phyloP scores from a whole-genome alignment of 495 filamentous ascomycete genomes.

The Thermothielavioides terrestris region DNA sequence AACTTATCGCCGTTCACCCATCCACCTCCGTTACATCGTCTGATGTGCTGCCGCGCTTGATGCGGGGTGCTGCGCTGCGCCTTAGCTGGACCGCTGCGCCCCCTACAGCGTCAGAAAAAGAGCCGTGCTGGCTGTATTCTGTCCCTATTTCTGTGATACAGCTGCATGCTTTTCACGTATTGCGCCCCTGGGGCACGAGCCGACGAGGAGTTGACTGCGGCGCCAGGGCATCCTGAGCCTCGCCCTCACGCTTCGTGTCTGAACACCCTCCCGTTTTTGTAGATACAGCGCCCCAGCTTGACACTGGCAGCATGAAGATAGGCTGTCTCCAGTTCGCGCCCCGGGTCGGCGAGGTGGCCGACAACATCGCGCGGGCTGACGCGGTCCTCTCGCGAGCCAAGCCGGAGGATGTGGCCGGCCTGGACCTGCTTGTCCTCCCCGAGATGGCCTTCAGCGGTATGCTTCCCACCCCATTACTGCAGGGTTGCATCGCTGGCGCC shows the following conservation, averaged over 20 bases:
- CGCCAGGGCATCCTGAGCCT: too few species aligned
- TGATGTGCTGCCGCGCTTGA: background rate
- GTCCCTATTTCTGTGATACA: too few species aligned
- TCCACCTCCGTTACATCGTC: background rate
- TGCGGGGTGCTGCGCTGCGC: constrained; percentile 1
- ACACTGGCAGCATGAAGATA: constrained; percentile 55
- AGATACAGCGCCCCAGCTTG: background rate
- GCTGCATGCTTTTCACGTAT: too few species aligned
- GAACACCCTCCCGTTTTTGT: background rate
- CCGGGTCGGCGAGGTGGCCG: constrained; percentile 61
- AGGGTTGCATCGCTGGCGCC: too few species aligned
- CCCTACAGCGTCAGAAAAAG: background rate
- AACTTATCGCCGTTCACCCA: background rate
- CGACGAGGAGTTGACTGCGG: too few species aligned
- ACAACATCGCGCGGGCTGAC: constrained; percentile 69
- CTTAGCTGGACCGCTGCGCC: background rate
- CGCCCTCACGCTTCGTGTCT: too few species aligned
- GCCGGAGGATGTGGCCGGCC: constrained; percentile 44
- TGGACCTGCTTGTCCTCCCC: constrained; percentile 72
- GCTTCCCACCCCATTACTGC: too few species aligned
- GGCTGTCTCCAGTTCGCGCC: constrained; percentile 75
- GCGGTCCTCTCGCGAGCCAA: constrained; percentile 52
- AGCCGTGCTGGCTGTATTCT: constrained; percentile 6
- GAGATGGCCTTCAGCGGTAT: constrained; percentile 84
- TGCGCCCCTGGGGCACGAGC: too few species aligned